Evolutionary conservation across 805 yeast genomes (phyloP).

Genomic region (Candida schatavii): DNA sequence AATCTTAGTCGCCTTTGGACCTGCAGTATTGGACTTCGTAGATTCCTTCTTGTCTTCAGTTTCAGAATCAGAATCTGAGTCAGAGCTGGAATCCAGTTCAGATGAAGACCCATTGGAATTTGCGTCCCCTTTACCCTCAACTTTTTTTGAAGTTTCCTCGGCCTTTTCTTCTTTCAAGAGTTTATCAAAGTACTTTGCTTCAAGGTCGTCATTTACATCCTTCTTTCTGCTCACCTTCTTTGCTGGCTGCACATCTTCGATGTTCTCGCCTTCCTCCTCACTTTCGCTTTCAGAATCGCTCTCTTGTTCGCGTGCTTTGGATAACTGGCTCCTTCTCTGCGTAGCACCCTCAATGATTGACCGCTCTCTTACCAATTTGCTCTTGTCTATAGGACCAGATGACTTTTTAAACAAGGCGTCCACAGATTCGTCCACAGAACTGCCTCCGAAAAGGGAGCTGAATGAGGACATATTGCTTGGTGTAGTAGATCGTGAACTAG

Average conservation of each 20-base stretch:
- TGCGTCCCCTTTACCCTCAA: conserved; percentile 7
- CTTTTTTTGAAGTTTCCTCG: conserved; percentile 15
- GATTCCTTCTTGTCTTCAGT: conserved; percentile 11
- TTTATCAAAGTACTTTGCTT: conserved; percentile 52
- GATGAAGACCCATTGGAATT: conserved; percentile 9
- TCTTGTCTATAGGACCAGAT: conserved; percentile 48
- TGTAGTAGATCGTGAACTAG: no score
- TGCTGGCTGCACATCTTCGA: conserved; percentile 20
- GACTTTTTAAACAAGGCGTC: conserved; percentile 27
- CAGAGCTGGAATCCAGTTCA: conserved; percentile 17
- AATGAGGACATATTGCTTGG: conserved; percentile 38
- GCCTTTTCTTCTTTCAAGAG: conserved; percentile 33
- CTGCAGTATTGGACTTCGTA: conserved; percentile 4
- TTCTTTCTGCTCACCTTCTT: conserved; percentile 19
- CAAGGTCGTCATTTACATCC: conserved; percentile 50
- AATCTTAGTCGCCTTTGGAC: conserved; percentile 42
- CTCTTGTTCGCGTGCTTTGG: conserved; percentile 18
- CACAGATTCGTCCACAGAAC: conserved; percentile 26
- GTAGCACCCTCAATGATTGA: conserved; percentile 26
- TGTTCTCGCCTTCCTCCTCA: conserved; percentile 15
- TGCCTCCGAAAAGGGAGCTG: conserved; percentile 30
- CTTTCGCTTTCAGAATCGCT: conserved; percentile 11
- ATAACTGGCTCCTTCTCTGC: conserved; percentile 16
- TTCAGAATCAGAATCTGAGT: conserved; percentile 14
- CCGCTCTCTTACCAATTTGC: conserved; percentile 23